Base-by-base conservation (phyloP, 1,284 basidiomycete species). In the Ceratobasidium sp. region DNA sequence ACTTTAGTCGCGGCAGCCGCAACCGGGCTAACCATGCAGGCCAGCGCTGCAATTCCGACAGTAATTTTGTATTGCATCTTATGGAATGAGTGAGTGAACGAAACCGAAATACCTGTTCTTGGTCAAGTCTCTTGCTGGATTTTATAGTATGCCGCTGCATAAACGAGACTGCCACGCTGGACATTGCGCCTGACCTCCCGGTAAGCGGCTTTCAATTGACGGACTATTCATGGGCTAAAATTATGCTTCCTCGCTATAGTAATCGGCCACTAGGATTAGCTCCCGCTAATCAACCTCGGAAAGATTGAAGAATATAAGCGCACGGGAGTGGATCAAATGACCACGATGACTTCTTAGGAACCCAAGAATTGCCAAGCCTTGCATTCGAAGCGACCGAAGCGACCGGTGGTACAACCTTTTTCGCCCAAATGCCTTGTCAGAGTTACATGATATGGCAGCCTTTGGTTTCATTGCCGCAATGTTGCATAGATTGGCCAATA, bases 11-110 rank as follows among this genome's bases (percentile, higher is more conserved):
- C 57, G 26, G 57, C 70, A 6, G 61, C 61, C 26, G 33, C 26
- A 52, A 28, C 70, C 12, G 59, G 46, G 46, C 48, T 57, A 15
- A 64, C n/a, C 26, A 40, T 42, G 17, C 26, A 73, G 17, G 70
- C 70, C 44, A 73, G 42, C 3, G 42, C 23, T 5, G 46, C 23
- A 23, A 73, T 12, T 15, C 44, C 44, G 23, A 73, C 12, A 33
- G 70, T 46, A n/a, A 64, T 15, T 48, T 73, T 73, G 26, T 17
- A n/a, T n/a, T 64, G 70, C 70, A 73, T 73, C 40, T 50, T 71
- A 5, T 40, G 52, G 23, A 23, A 7, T 6, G 23, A 59, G 10
- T 61, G 17, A 40, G 2, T 40, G 54, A 28, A 56, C 28, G 15
- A 23, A 26, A 59, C 4, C 9, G 33, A 23, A 10, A 3, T 28